These are phyloP conservation scores for Kodamaea arcana DNA, from an alignment of 1,139 yeast species.

Conservation along the genomic window DNA sequence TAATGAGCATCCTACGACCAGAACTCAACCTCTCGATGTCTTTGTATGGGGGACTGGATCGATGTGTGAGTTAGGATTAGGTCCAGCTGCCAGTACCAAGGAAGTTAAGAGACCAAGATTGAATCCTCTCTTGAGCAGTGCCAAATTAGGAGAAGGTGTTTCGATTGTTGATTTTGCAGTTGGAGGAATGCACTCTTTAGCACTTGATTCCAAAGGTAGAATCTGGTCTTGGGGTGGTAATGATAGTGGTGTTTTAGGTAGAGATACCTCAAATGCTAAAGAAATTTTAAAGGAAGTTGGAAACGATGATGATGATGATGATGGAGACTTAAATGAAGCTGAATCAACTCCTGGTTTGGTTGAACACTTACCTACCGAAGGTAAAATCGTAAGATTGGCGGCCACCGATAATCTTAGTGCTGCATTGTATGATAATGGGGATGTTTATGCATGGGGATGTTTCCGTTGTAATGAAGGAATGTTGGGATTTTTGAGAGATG, in stretches of 20 bases:
- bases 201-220: constrained; percentile 66
- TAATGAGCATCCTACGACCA: constrained; percentile 35
- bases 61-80: constrained; percentile 94
- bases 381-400: constrained; percentile 69
- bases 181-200: constrained; percentile 94
- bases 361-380: constrained; percentile 54
- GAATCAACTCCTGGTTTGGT: constrained; percentile 88
- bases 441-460: constrained; percentile 97
- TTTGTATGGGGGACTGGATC: constrained; percentile 97
- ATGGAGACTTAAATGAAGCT: constrained; percentile 78
- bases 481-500: constrained; percentile 67
- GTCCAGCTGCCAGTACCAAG: constrained; percentile 81
- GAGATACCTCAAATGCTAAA: constrained; percentile 64
- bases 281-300: constrained; percentile 66
- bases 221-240: constrained; percentile 98
- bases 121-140: constrained; percentile 66
- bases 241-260: constrained; percentile 89
- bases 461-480: constrained; percentile 91
- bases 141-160: constrained; percentile 43
- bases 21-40: constrained; percentile 56
- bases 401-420: constrained; percentile 93
- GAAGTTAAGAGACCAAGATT: constrained; percentile 94
- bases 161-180: constrained; percentile 77
- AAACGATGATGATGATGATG: constrained; percentile 66
- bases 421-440: constrained; percentile 73